Conservation (phyloP, 768 basidiomycete species). For the Butyriboletus loyo region DNA sequence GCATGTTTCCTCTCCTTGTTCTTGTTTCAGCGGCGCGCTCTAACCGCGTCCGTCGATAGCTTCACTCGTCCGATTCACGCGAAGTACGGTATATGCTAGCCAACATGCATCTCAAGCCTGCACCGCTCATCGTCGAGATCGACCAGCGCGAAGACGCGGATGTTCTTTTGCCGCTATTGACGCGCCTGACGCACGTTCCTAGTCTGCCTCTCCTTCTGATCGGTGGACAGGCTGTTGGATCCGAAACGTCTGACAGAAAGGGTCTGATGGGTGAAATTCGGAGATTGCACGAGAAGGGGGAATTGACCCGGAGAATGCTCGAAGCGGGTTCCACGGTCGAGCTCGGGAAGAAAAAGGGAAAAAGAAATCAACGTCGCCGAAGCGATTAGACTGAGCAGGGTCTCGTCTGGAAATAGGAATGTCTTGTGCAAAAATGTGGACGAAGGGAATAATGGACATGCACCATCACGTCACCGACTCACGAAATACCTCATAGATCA, state of each 20-base stretch:
- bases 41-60: constrained; percentile 34
- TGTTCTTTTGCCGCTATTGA: constrained; percentile 59
- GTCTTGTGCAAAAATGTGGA: not conserved
- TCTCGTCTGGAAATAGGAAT: constrained; percentile 8
- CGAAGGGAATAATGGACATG: too few species aligned
- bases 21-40: constrained; percentile 1
- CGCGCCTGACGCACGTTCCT: constrained; percentile 51
- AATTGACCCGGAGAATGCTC: constrained; percentile 47
- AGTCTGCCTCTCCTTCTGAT: constrained; percentile 68
- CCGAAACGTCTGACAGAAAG: constrained; percentile 16
- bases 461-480: too few species aligned
- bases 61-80: constrained; percentile 61
- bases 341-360: constrained; percentile 53
- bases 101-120: constrained; percentile 55
- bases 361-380: constrained; percentile 14
- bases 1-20: constrained; percentile 31
- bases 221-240: constrained; percentile 57
- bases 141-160: constrained; percentile 70
- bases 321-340: constrained; percentile 58
- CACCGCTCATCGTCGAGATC: constrained; percentile 66
- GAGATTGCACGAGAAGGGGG: constrained; percentile 45
- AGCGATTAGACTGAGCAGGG: not conserved
- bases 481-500: constrained; percentile 5
- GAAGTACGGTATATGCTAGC: constrained; percentile 62
- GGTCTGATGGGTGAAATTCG: constrained; percentile 46